phyloP scores from a whole-genome alignment of 1,139 yeast genomes.

The Arxiozyma slooffiae region DNA sequence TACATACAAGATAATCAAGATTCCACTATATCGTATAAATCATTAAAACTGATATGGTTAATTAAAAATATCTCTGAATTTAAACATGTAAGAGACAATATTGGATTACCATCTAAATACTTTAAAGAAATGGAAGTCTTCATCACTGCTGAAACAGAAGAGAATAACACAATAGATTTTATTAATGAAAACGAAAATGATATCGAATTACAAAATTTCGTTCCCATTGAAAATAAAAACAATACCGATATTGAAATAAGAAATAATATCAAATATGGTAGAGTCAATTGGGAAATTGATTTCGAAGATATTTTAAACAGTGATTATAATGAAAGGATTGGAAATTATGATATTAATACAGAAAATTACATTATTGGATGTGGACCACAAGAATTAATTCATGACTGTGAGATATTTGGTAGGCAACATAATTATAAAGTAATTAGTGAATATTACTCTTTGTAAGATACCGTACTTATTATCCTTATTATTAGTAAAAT shows the following conservation, averaged over 20 bases:
- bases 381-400: constrained; percentile 10
- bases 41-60: constrained; percentile 23
- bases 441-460: constrained; percentile 7
- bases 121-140: neutral
- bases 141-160: neutral
- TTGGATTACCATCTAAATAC: neutral
- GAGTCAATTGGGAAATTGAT: constrained; percentile 8
- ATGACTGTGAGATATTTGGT: constrained; percentile 5
- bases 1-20: neutral
- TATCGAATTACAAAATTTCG: constrained; percentile 2
- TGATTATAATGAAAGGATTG: neutral
- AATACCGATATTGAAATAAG: neutral
- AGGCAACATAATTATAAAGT: constrained; percentile 1
- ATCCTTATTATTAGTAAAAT: neutral
- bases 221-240: neutral
- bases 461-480: neutral
- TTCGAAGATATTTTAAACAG: neutral
- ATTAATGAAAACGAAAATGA: neutral
- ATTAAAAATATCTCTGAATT: constrained; percentile 16
- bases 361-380: constrained; percentile 11
- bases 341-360: neutral
- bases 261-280: constrained; percentile 1
- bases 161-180: neutral
- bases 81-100: neutral
- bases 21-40: constrained; percentile 6